Evolutionary conservation across 2,329 filamentous ascomycete species (phyloP), one percentile per base, ranked within the genome.

Genomic region (Nemania sp.): DNA sequence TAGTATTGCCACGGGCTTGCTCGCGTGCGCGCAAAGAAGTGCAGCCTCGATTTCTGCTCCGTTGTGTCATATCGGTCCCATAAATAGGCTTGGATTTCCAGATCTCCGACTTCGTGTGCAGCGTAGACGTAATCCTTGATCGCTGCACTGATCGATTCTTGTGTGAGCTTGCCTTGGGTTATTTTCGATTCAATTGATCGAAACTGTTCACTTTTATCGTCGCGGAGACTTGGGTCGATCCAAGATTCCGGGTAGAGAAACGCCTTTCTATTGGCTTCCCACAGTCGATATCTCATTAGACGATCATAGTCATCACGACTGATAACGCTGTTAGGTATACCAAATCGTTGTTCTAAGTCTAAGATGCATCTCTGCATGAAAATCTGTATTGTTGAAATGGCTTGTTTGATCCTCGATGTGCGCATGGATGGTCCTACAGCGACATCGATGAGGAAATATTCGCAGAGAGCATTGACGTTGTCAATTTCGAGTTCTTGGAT

Each of bases 191-290:
- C 42, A 14, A 45, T 17, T 11, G 17, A 15, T 8, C 28, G 28
- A 30, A 45, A 45, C 6, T 34, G 42, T 5, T 45, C 42, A 11
- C 17, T 45, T 19, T 45, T 45, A 12, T 45, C 28, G 15, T 45
- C 42, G 19, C 42, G 42, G 2, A 45, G 28, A n/a, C 19, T 34
- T 6, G 42, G 42, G 19, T 45, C 42, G n/a, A 45, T 45, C 42
- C 42, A 45, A 11, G 28, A 34, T 12, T 45, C 42, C 3, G 42
- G 42, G 19, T 45, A 45, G 5, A 45, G 26, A 14, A 45, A 45
- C 8, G 28, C 19, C n/a, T 45, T 45, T 15, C 42, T 22, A 23
- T 45, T 45, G 6, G 42, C 42, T 34, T 45, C 42, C 42, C 42
- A 45, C 28, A 45, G 8, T 4, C 28, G 28, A 11, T 45, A 45